Base-by-base conservation (phyloP, 176 grass and related monocot genomes). In the Phragmites australis region DNA sequence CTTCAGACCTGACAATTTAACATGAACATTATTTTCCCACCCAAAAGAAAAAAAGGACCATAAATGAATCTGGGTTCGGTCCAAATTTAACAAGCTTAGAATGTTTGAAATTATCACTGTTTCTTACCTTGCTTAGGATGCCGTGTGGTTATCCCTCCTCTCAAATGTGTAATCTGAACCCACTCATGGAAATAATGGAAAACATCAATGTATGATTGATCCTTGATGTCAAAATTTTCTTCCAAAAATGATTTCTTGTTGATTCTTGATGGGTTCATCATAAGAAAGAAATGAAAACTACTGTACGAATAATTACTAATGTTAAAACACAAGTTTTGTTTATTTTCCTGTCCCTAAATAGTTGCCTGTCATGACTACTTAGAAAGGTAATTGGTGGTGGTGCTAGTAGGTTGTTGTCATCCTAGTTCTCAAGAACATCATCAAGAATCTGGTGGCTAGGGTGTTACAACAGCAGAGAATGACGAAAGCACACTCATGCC, bases 141-240 rank as follows among this genome's bases (percentile, higher is more conserved):
- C 27, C 6, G 17, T 80, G 14, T 67, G 34, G 9, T 55, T 68
- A 55, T 49, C 62, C 54, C 8, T 54, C 48, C 48, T 49, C 34
- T 74, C 0, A 31, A 80, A 46, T 81, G 37, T 57, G 2, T 17
- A 70, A 44, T 68, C 16, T 27, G 65, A 55, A 42, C 27, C 48
- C 32, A 27, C 6, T 59, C 39, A 55, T 58, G 29, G 51, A 70
- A 81, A 47, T 81, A 32, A 46, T 81, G 40, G 30, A 57, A 40
- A 80, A 57, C 26, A 66, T 32, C 12, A 51, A 82, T 65, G 16
- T 65, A 56, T 51, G 13, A 44, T 55, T 43, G 41, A 0, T 54
- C 7, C 37, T 44, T 59, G 18, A 65, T 65, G 31, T 63, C 18
- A 75, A 34, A 68, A n/a, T 53, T 56, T 42, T 80, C 63, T 44